phyloP scores from a whole-genome alignment of 805 yeast species.

The Kregervanrija pseudodelftensis region DNA sequence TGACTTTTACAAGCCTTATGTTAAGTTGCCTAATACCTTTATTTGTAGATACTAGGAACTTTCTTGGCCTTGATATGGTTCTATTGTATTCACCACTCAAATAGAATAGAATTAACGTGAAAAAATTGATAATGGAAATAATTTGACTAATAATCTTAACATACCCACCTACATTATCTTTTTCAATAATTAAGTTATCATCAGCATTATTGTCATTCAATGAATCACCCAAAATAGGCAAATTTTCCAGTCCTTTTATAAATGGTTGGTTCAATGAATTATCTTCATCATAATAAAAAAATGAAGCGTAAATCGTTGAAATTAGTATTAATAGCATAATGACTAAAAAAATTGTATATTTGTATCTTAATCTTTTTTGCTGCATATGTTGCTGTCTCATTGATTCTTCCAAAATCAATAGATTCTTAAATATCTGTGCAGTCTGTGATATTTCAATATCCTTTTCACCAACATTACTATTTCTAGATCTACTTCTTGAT shows the following conservation, averaged over 20 bases:
- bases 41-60: conserved; percentile 75
- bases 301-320: conserved; percentile 30
- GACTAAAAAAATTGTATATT: conserved; percentile 49
- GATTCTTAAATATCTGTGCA: conserved; percentile 72
- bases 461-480: conserved; percentile 1
- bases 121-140: conserved; percentile 49
- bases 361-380: conserved; percentile 58
- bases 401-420: conserved; percentile 79
- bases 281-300: conserved; percentile 9
- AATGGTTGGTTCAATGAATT: too few relatives aligned
- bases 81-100: conserved; percentile 85
- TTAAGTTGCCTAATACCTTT: conserved; percentile 84
- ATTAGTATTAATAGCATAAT: conserved; percentile 34
- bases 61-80: conserved; percentile 75
- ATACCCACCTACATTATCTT: conserved; percentile 18
- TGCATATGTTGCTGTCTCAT: conserved; percentile 74
- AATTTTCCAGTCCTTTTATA: too few relatives aligned
- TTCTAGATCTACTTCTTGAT: conserved; percentile 5
- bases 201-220: too few relatives aligned
- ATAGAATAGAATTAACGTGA: conserved; percentile 71
- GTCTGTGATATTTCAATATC: conserved; percentile 27
- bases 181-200: too few relatives aligned
- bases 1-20: conserved; percentile 62
- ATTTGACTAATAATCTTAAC: conserved; percentile 41
- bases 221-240: too few relatives aligned